Evolutionary conservation across 1,284 basidiomycete species (phyloP).

Genomic region (Psilocybe mexicana): DNA sequence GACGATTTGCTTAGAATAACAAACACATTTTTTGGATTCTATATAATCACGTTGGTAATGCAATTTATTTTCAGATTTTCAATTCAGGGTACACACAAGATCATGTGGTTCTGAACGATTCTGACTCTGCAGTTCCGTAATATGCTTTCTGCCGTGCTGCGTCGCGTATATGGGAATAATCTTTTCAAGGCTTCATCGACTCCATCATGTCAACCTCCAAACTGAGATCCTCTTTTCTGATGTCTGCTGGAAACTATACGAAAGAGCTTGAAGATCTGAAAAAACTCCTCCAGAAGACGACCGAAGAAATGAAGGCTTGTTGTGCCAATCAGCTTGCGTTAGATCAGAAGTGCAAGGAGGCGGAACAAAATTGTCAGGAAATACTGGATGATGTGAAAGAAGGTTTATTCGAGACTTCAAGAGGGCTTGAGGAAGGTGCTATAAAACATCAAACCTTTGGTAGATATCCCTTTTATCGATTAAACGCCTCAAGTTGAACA

Average conservation of each 20-base stretch:
- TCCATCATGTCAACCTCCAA: neutral
- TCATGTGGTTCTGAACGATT: no score
- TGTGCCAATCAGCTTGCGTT: neutral
- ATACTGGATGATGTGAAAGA: neutral
- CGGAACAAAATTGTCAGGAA: neutral
- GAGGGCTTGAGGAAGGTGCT: neutral
- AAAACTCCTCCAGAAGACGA: conserved; percentile 1
- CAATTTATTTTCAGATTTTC: no score
- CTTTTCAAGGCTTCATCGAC: neutral
- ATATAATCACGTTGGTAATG: no score
- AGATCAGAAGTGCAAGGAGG: neutral
- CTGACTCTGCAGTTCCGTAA: no score
- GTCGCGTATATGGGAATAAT: neutral
- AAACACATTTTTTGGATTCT: no score
- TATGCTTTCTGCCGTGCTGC: no score
- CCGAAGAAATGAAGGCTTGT: neutral
- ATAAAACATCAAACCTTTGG: neutral
- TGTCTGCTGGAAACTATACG: neutral
- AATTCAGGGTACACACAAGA: no score
- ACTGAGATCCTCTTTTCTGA: neutral
- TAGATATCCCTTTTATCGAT: neutral
- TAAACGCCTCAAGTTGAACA: no score
- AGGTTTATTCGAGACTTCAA: neutral
- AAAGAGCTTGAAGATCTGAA: neutral
- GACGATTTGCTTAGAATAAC: no score